A percentile compares a stretch with the other conserved stretches of the same genome.
Conservation (phyloP, 805 yeast species). For the Kazachstania africana region DNA sequence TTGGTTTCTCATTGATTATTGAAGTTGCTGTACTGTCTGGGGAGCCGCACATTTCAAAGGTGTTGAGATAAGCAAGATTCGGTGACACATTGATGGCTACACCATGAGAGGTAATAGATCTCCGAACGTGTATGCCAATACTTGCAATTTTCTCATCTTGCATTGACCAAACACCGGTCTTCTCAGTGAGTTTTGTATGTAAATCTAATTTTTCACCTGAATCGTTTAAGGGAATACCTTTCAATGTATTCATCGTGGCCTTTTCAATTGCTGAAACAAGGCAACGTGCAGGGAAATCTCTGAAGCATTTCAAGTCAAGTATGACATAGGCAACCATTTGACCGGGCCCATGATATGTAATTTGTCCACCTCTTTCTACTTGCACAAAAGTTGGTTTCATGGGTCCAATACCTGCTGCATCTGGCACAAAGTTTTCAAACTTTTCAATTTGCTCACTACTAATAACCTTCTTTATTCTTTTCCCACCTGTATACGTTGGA, state of each 20-base stretch:
- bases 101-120: constrained; percentile 84
- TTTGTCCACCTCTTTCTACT: constrained; percentile 86
- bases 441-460: constrained; percentile 20
- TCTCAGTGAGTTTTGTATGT: constrained; percentile 36
- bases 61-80: constrained; percentile 58
- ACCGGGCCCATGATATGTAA: constrained; percentile 95
- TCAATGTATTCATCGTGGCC: constrained; percentile 40
- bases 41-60: constrained; percentile 78
- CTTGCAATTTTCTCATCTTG: constrained; percentile 58
- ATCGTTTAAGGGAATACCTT: constrained; percentile 2
- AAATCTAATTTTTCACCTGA: constrained; percentile 8
- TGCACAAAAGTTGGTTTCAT: constrained; percentile 56
- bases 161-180: constrained; percentile 85
- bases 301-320: constrained; percentile 52
- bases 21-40: constrained; percentile 49
- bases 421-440: constrained; percentile 16
- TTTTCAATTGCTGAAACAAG: constrained; percentile 53
- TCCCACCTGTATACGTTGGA: constrained; percentile 86
- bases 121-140: constrained; percentile 75
- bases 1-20: constrained; percentile 26
- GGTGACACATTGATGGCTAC: constrained; percentile 70
- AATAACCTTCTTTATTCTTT: constrained; percentile 53
- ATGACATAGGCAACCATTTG: constrained; percentile 81
- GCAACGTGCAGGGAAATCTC: constrained; percentile 47
- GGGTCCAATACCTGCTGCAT: constrained; percentile 13